Evolutionary conservation across 768 basidiomycete species (phyloP).

Genomic region (Jaapia argillacea): DNA sequence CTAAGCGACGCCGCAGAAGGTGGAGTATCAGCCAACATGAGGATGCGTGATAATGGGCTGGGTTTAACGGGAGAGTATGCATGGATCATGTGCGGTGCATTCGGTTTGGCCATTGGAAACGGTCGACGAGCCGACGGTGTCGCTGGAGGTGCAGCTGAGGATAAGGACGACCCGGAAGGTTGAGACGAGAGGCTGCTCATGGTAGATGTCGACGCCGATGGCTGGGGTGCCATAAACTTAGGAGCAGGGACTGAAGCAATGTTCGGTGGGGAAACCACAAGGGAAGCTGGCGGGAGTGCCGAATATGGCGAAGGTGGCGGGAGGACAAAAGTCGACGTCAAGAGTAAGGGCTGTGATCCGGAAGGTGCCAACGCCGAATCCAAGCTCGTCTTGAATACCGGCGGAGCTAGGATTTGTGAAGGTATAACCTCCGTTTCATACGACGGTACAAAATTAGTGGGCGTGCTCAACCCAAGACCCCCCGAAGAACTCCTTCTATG

Average conservation of each 20-base stretch:
- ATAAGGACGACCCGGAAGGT: too few relatives aligned
- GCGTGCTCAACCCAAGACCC: constrained; percentile 24
- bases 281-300: constrained; percentile 35
- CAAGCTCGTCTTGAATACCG: constrained; percentile 21
- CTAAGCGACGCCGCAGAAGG: constrained; percentile 3
- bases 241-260: background rate
- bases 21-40: constrained; percentile 61
- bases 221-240: background rate
- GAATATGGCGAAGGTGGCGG: constrained; percentile 71
- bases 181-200: too few relatives aligned
- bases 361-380: constrained; percentile 3
- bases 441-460: constrained; percentile 26
- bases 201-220: too few relatives aligned
- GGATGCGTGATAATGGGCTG: constrained; percentile 70
- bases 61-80: constrained; percentile 78
- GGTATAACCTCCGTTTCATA: constrained; percentile 47
- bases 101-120: constrained; percentile 66
- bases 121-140: constrained; percentile 28
- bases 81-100: constrained; percentile 60
- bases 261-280: background rate
- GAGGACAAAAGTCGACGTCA: constrained; percentile 65
- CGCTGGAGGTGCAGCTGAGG: constrained; percentile 9
- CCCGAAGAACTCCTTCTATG: constrained; percentile 40
- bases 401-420: constrained; percentile 13
- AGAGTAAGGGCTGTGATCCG: constrained; percentile 28